Evolutionary conservation across 495 filamentous ascomycete genomes (phyloP).

Genomic region (Talaromyces stipitatus): DNA sequence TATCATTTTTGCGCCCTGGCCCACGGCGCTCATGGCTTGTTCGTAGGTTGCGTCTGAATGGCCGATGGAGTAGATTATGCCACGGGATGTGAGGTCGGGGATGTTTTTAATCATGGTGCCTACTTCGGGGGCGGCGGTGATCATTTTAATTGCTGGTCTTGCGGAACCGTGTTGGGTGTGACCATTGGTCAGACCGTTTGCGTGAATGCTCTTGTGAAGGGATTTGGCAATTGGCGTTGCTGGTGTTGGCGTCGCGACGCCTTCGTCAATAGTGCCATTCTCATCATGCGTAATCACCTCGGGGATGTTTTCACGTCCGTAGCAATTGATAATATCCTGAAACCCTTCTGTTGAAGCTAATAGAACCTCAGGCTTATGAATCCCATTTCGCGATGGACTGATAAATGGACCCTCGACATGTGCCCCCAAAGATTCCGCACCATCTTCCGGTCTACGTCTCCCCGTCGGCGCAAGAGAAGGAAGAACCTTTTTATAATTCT

Average conservation of each 20-base stretch:
- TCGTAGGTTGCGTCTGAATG: constrained; percentile 77
- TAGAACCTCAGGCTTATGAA: constrained; percentile 62
- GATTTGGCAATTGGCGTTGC: not conserved
- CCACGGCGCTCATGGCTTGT: constrained; percentile 56
- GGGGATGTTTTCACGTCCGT: constrained; percentile 56
- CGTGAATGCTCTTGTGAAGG: not conserved
- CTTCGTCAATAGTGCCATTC: constrained; percentile 3
- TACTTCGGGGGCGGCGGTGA: constrained; percentile 76
- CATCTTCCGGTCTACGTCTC: constrained; percentile 39
- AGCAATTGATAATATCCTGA: constrained; percentile 55
- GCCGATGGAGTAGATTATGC: constrained; percentile 68
- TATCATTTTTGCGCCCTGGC: constrained; percentile 70
- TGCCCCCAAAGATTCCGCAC: constrained; percentile 74
- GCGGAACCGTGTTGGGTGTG: constrained; percentile 5
- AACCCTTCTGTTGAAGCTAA: constrained; percentile 38
- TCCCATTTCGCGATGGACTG: constrained; percentile 60
- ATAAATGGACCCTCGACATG: constrained; percentile 85
- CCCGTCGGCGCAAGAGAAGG: constrained; percentile 66
- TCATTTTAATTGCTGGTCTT: constrained; percentile 51
- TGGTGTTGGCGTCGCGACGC: not conserved
- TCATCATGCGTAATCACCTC: not conserved
- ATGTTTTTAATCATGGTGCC: constrained; percentile 56
- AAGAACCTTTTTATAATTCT: constrained; percentile 68
- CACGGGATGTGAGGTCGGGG: constrained; percentile 46
- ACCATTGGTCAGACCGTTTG: not conserved